These are phyloP conservation scores for Kluyveromyces sp. DNA, from an alignment of 1,139 yeast species.

Conservation along the genomic window DNA sequence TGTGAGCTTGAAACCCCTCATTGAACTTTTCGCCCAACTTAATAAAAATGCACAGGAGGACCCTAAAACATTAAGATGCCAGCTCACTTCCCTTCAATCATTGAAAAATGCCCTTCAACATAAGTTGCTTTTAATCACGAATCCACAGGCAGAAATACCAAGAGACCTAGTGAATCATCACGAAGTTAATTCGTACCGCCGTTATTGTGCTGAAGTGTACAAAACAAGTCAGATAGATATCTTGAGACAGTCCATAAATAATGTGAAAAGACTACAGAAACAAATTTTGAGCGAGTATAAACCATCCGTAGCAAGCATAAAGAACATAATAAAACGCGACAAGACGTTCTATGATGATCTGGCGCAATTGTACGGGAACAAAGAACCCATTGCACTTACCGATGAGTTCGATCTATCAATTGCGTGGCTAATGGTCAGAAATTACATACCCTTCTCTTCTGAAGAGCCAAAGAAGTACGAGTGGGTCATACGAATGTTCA, in stretches of 20 bases:
- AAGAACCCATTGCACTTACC: conserved; percentile 16
- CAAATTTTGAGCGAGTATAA: conserved; percentile 15
- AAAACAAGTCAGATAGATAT: conserved; percentile 19
- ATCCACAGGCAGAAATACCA: not conserved
- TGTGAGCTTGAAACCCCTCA: conserved; percentile 28
- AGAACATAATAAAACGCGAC: conserved; percentile 23
- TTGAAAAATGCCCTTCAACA: conserved; percentile 21
- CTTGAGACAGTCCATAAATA: conserved; percentile 14
- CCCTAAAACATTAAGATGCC: conserved; percentile 41
- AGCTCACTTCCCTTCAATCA: conserved; percentile 47
- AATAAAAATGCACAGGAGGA: conserved; percentile 40
- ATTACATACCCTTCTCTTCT: not conserved
- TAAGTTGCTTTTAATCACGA: conserved; percentile 10
- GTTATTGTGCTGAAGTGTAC: conserved; percentile 18
- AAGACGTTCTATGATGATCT: conserved; percentile 14
- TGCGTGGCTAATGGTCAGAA: not conserved
- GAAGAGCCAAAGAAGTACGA: not conserved
- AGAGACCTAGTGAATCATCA: conserved; percentile 7
- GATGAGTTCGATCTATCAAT: not conserved
- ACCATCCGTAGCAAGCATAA: conserved; percentile 16
- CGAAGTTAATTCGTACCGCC: conserved; percentile 9
- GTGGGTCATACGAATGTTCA: conserved; percentile 15
- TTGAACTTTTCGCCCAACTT: conserved; percentile 46
- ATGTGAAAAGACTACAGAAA: conserved; percentile 21
- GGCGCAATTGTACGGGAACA: conserved; percentile 9